Conservation (phyloP, 1,284 basidiomycete genomes). For the Heterobasidion occidentale region DNA sequence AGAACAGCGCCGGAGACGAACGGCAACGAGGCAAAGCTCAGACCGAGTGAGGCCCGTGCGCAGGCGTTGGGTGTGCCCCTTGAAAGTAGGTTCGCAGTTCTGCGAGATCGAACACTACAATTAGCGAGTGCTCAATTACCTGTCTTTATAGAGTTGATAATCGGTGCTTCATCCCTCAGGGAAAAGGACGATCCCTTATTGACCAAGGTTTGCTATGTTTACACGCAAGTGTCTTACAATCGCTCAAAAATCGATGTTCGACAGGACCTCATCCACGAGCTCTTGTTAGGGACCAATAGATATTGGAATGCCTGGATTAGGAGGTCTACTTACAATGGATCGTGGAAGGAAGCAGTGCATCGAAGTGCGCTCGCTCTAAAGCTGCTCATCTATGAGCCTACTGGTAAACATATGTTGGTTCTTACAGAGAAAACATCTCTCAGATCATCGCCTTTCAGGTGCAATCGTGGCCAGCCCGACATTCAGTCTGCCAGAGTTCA, state of each 20-base stretch:
- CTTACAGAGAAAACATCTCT: neutral
- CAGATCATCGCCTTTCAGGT: constrained; percentile 29
- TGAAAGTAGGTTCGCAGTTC: constrained; percentile 25
- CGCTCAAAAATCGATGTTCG: neutral
- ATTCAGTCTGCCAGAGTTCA: constrained; percentile 86
- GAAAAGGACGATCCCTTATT: constrained; percentile 53
- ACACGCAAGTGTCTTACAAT: neutral
- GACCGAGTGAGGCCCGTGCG: constrained; percentile 29
- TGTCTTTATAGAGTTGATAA: constrained; percentile 29
- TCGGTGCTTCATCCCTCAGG: constrained; percentile 41
- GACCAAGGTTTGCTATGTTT: constrained; percentile 39
- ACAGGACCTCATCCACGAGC: constrained; percentile 24
- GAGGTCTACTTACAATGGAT: constrained; percentile 75
- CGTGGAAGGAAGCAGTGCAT: constrained; percentile 91
- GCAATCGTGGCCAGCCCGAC: constrained; percentile 91
- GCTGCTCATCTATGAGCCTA: constrained; percentile 81
- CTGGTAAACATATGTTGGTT: constrained; percentile 34
- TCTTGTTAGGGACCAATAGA: constrained; percentile 57
- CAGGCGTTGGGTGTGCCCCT: constrained; percentile 40
- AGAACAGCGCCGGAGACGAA: constrained; percentile 44
- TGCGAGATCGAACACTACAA: neutral
- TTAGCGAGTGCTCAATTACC: neutral
- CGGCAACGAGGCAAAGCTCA: constrained; percentile 6
- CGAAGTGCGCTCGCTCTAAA: constrained; percentile 83
- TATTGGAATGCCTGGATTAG: constrained; percentile 88